Base-by-base conservation (phyloP, 2,329 filamentous ascomycete genomes). In the Fusarium ambrosium region DNA sequence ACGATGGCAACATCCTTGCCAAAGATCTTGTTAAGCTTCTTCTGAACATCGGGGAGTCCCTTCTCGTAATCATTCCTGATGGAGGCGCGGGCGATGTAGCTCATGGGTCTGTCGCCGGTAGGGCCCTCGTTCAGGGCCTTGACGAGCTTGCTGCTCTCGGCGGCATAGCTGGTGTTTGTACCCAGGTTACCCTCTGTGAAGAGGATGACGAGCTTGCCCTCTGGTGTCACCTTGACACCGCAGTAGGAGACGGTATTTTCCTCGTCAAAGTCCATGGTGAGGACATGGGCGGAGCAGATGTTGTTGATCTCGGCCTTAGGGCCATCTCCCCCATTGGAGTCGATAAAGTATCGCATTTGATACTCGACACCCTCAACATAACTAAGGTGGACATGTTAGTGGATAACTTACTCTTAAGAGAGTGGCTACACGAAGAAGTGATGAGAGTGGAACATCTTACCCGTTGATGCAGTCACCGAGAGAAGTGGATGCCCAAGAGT, bases 191-290 rank as follows among this genome's bases (percentile, higher is more conserved):
- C 74, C 29, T 83, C 80, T 18, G 80, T 73, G 79, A 89, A 90
- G 45, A 89, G 76, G n/a, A 90, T 82, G 66, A 84, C 81, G 9
- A 90, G 85, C 70, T 84, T 81, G 55, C 87, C 87, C 6, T 86
- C 84, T 1, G 73, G 14, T 2, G 80, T 77, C 55, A 90, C 80
- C 62, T 84, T 83, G 68, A 70, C 79, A 60, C 87, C 86, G 75
- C 84, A 84, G 79, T 88, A 89, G 10, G 76, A 78, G 72, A 86
- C 82, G 55, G 83, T 82, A 14, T 82, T 79, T 13, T 77, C 70
- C 22, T 85, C 84, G 65, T 89, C 87, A 34, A 87, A 67, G 76
- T 87, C 85, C 53, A 90, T 79, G 22, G 84, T 85, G 32, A 89
- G 75, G 53, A 82, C 79, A 70, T 88, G 87, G 2, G 83, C 81